Base-by-base conservation (phyloP, 192 early-diverging fungal species). In the Chytriomyces confervae region DNA sequence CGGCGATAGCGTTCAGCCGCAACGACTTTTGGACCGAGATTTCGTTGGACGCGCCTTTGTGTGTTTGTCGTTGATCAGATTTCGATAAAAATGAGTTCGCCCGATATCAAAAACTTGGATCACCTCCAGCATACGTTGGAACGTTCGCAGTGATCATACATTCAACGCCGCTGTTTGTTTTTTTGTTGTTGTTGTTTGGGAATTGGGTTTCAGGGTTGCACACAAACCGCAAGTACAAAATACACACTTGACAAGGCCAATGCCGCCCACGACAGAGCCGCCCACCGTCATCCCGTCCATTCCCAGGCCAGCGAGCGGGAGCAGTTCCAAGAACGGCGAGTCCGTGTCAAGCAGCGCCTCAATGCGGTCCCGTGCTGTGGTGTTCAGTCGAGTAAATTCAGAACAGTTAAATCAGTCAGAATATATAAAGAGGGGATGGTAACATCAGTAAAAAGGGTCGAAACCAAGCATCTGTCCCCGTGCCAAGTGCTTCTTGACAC, bases 271-370 rank as follows among this genome's bases (percentile, higher is more conserved):
- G n/a, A 87, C 73, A 6, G 90, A 91, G 18, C 89, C 90, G 53
- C 90, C 90, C 10, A 90, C 50, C 24, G 90, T 91, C 89, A 89
- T 89, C 51, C 88, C 88, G 36, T 90, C 86, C 51, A 89, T 89
- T 9, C 81, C 85, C 62, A 82, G 87, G 18, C 90, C 90, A 60
- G 90, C 90, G 53, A 91, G 77, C 11, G 89, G 83, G 61, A 86
- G 84, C 43, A 91, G 64, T 79, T 91, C 90, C 50, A 91, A 72
- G 44, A 90, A 90, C 45, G 90, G 90, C 23, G 88, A 89, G 72
- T 89, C 90, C 45, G 89, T 88, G 71, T 91, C 90, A 24, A 91
- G 74, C 6, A 90, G 69, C 8, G 91, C 60, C 20, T 91, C 88
- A 9, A 91, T 45, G 48, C 90, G 83, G 72, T 91, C 90, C 27